Percentiles rank a stretch among this genome's conserved stretches.
These are phyloP conservation scores for Candida jianshihensis DNA, from an alignment of 805 yeast species.

Conservation along the genomic window DNA sequence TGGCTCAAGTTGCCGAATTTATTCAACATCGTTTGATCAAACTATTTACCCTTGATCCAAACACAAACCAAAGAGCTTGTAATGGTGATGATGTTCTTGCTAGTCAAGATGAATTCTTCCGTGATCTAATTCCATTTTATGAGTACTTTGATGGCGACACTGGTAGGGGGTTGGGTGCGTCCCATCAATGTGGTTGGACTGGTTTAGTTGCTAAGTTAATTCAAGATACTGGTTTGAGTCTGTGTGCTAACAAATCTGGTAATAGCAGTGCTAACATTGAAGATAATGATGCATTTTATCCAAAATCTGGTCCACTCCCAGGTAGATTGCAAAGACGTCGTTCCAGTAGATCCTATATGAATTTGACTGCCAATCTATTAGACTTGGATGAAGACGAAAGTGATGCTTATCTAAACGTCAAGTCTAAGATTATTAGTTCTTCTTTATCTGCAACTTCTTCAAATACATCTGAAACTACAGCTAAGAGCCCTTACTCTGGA, in stretches of 20 bases:
- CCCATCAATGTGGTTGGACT: conserved; percentile 97
- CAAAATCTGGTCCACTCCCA: conserved; percentile 37
- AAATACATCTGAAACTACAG: conserved; percentile 12
- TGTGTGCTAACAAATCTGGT: conserved; percentile 20
- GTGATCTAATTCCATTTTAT: conserved; percentile 69
- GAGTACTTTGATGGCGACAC: conserved; percentile 94
- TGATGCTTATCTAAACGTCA: conserved; percentile 20
- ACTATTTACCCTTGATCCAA: conserved; percentile 62
- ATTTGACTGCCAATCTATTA: conserved; percentile 58
- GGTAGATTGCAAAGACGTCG: conserved; percentile 56
- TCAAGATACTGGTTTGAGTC: conserved; percentile 77
- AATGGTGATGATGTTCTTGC: conserved; percentile 63
- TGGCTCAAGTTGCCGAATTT: conserved; percentile 88
- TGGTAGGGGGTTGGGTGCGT: conserved; percentile 89
- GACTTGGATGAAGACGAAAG: conserved; percentile 62
- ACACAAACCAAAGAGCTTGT: conserved; percentile 63
- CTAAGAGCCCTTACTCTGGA: conserved; percentile 1
- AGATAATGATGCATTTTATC: conserved; percentile 13
- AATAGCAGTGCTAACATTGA: conserved; percentile 1
- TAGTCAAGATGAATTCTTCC: conserved; percentile 61
- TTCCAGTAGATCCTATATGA: conserved; percentile 67
- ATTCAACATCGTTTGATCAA: conserved; percentile 79
- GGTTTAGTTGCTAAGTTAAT: conserved; percentile 88
- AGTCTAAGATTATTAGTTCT: conserved; percentile 14
- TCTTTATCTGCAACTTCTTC: conserved; percentile 11